Base-by-base conservation (phyloP, 1,139 yeast species). In the Lodderomyces orthopsilosis region DNA sequence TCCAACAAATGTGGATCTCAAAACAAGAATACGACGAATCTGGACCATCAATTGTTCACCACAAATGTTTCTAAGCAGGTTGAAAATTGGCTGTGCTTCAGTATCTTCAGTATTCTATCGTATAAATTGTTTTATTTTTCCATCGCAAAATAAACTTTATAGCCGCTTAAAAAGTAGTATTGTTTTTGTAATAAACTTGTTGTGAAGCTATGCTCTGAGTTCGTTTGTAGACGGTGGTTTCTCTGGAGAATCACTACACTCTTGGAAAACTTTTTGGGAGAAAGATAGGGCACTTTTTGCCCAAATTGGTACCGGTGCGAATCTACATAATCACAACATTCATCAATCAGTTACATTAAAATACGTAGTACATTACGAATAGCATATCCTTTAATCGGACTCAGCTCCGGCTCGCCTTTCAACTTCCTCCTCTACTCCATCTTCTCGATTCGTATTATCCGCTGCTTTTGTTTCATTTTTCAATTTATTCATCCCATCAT, bases 11-110 rank as follows among this genome's bases (percentile, higher is more conserved):
- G 97, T 43, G 45, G 45, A 40, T 43, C 40, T 89, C 97, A 70
- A 90, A 91, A 82, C 97, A 90, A 80, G 97, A 90, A 81, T 91
- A 91, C 85, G 98, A 93, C 84, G 98, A 93, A 81, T 88, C 96
- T 77, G 98, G 98, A 68, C 98, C 98, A 66, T 90, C 97, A 53
- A 93, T 93, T 71, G 98, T 93, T 69, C 98, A 93, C 88, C 96
- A 93, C 85, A 94, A 94, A 82, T 93, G 98, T 86, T 93, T 93
- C 93, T 93, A 89, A 87, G 68, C 41, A 39, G 42, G 18, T 22
- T 22, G 24, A 33, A 33, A n/a, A n/a, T n/a, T n/a, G n/a, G n/a
- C n/a, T n/a, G n/a, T n/a, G n/a, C n/a, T n/a, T n/a, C n/a, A n/a
- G 12, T 15, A 6, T 30, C 35, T 17, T 34, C 37, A 13, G 26